Evolutionary conservation across 805 yeast genomes (phyloP).

Genomic region (Kurtzmaniella fragi): DNA sequence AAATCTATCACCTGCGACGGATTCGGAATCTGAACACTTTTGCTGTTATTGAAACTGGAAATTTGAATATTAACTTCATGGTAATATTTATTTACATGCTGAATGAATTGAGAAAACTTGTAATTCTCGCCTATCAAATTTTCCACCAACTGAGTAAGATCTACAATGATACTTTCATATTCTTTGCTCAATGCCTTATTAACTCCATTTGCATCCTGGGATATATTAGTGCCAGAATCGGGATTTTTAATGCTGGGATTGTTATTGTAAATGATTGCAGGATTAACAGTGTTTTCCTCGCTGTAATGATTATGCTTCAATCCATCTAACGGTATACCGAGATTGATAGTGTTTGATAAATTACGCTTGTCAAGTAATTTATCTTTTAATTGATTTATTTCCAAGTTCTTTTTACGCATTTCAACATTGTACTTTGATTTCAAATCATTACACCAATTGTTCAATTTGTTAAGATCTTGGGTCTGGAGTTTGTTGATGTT

Average conservation of each 20-base stretch:
- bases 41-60: constrained; percentile 11
- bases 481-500: constrained; percentile 20
- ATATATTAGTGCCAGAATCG: constrained; percentile 3
- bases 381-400: constrained; percentile 29
- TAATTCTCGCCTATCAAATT: constrained; percentile 32
- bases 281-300: constrained; percentile 9
- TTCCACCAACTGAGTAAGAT: constrained; percentile 30
- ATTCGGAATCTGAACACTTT: constrained; percentile 14
- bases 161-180: constrained; percentile 27
- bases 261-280: constrained; percentile 25
- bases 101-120: constrained; percentile 28
- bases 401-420: constrained; percentile 25
- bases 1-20: constrained; percentile 31
- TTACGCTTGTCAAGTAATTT: constrained; percentile 29
- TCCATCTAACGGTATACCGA: constrained; percentile 18
- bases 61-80: constrained; percentile 21
- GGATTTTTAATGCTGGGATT: constrained; percentile 25
- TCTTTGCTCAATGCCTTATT: constrained; percentile 15
- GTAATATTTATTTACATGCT: constrained; percentile 23
- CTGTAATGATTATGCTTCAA: constrained; percentile 1
- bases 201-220: neutral
- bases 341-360: constrained; percentile 21
- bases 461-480: constrained; percentile 24
- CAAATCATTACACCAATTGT: constrained; percentile 23
- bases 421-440: constrained; percentile 31